Evolutionary conservation across 768 basidiomycete species (phyloP).

Genomic region (Agaricus subrufescens): DNA sequence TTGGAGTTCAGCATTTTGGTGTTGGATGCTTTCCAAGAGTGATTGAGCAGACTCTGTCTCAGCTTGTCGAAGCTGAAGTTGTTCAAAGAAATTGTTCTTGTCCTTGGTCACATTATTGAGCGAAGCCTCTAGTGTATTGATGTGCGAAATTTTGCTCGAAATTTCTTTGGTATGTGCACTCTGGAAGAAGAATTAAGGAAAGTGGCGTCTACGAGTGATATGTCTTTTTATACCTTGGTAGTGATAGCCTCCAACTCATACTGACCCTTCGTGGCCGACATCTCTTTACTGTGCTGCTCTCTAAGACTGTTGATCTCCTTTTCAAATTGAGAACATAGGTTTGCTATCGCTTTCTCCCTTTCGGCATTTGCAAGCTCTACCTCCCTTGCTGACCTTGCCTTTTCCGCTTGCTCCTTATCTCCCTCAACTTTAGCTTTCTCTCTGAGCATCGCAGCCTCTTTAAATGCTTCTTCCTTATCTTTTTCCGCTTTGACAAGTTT

Average conservation of each 20-base stretch:
- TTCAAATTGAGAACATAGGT: conserved; percentile 65
- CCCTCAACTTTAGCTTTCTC: conserved; percentile 52
- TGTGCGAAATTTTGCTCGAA: conserved; percentile 51
- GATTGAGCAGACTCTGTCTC: conserved; percentile 82
- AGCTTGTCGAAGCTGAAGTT: conserved; percentile 82
- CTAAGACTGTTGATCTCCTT: conserved; percentile 56
- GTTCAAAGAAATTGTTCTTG: conserved; percentile 80
- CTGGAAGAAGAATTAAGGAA: conserved; percentile 31
- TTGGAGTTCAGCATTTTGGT: conserved; percentile 78
- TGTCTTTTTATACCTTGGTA: conserved; percentile 51
- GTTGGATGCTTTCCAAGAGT: conserved; percentile 69
- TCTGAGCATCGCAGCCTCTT: conserved; percentile 46
- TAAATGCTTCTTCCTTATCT: conserved; percentile 76
- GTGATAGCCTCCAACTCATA: conserved; percentile 73
- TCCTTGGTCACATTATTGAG: conserved; percentile 66
- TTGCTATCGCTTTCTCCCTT: conserved; percentile 56
- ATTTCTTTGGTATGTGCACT: conserved; percentile 66
- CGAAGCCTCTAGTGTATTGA: conserved; percentile 65
- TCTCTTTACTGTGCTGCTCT: conserved; percentile 75
- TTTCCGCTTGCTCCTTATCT: conserved; percentile 53
- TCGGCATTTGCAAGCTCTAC: conserved; percentile 57
- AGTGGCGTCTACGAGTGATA: not conserved
- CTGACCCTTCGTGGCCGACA: conserved; percentile 57
- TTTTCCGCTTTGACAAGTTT: conserved; percentile 97
- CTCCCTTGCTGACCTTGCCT: conserved; percentile 53